Percentiles rank a stretch among this genome's conserved stretches.
Conservation (phyloP, 306 rosid genomes). For the Lathyrus sativus region DNA sequence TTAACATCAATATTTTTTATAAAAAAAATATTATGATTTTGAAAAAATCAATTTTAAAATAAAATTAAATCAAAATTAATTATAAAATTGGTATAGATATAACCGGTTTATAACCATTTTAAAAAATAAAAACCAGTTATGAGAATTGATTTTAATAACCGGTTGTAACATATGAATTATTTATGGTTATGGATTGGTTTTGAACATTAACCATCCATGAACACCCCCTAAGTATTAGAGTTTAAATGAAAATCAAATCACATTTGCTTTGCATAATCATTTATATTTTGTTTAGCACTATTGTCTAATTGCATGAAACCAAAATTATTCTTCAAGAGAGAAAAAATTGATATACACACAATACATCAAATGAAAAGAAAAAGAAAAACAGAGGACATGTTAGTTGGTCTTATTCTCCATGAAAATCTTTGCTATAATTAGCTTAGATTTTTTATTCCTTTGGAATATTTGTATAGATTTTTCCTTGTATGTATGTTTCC, state of each 20-base stretch:
- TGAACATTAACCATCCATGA: too few species aligned
- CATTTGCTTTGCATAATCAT: neutral
- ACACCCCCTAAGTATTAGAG: too few species aligned
- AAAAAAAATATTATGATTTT: too few species aligned
- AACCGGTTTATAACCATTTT: too few species aligned
- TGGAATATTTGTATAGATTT: neutral
- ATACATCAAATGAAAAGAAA: conserved; percentile 13
- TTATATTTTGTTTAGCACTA: neutral
- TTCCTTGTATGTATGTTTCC: neutral
- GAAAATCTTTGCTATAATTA: conserved; percentile 21
- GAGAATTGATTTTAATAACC: too few species aligned
- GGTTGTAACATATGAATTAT: too few species aligned
- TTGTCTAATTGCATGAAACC: neutral
- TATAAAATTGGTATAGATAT: too few species aligned
- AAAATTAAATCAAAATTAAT: too few species aligned
- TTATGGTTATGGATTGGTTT: too few species aligned
- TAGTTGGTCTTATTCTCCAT: conserved; percentile 31
- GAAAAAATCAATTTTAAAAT: too few species aligned
- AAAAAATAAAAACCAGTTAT: too few species aligned
- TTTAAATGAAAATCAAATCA: neutral
- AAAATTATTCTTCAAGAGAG: conserved; percentile 30
- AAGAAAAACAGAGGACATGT: neutral
- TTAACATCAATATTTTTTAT: too few species aligned
- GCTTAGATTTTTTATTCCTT: conserved; percentile 6
- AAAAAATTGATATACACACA: conserved; percentile 20